Base-by-base conservation (phyloP, 2,329 filamentous ascomycete genomes). In the Colletotrichum orchidophilum region DNA sequence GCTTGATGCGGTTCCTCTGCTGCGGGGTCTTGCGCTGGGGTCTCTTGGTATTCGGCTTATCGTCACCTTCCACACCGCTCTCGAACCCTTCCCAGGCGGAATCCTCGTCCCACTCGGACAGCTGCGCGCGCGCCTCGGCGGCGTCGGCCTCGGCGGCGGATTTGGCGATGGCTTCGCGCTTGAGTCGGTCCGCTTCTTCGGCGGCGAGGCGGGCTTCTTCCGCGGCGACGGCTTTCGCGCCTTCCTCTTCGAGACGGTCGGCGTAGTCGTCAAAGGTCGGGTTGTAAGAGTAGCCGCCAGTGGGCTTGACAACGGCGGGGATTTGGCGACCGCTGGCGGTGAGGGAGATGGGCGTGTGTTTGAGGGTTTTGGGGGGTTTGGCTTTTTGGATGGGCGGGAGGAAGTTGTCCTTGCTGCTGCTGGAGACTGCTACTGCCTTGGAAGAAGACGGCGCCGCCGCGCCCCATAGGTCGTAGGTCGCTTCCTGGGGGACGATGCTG, bases 31-130 rank as follows among this genome's bases (percentile, higher is more conserved):
- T 98, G 77, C 96, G 88, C 81, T 94, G 89, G 3, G 94, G 92
- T 71, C 92, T 87, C 84, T 97, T 97, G 33, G 50, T 27, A 50
- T 74, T 74, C 11, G 75, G 77, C 88, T 84, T 73, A 24, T 73
- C 77, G 35, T 94, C 92, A 75, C 39, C 39, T 18, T 94, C 92
- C 11, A 88, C 89, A 66, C 94, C 95, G 79, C 94, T 97, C 83
- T 97, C 92, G 74, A 94, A 90, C 0, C 93, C 93, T 80, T 95
- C 96, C 94, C 95, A 98, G 15, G 94, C 95, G 57, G 93, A 96
- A 78, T 97, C 95, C 76, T 96, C 93, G 71, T 97, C 94, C 86
- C 90, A 96, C 80, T 90, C 90, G 0, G 89, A 91, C 69, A 92
- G 77, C 60, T 91, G 87, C 3, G 88, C 88, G 58, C 87, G 89